Base-by-base conservation (phyloP, 192 early-diverging fungal genomes). In the Chytriomyces sp. region DNA sequence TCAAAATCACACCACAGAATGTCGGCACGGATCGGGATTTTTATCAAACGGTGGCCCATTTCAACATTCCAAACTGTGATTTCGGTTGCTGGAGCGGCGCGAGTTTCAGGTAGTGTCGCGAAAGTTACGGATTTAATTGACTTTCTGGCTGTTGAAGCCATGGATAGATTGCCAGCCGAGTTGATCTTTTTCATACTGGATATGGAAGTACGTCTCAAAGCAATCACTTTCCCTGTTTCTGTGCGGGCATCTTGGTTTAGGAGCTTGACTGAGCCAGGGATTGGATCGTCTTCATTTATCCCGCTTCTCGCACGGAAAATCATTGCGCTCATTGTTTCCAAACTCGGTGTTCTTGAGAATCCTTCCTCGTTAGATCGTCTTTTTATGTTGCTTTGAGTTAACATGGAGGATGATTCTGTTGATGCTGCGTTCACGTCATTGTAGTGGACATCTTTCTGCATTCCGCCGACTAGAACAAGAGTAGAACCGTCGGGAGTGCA, bases 1-100 rank as follows among this genome's bases (percentile, higher is more conserved):
- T 77, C 76, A 61, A 77, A 77, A 48, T 77, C 76, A 24, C 76
- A 77, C 76, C 76, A 77, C 5, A 77, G 0, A 61, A 77, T 69
- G 7, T 77, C 67, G 11, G 64, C 76, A 23, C 53, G 26, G 16
- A 67, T 57, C 10, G 66, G 59, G 23, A 77, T 68, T 9, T 9
- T 13, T 11, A 50, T 3, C 11, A 77, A 9, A 43, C 28, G 10
- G 7, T 44, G 24, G 0, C 64, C 76, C 7, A n/a, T 61, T 59
- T 47, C 53, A 23, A 69, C 67, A 20, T 77, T 67, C 59, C 66
- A 77, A 18, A 77, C 16, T 7, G 66, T 61, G 7, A 77, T 47
- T 13, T 61, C 50, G 20, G 67, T 61, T 2, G 26, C 59, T 44
- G 49, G 35, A 45, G 59, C 5, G 2, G 45, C 23, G 23, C 45